Percentiles rank a stretch among this genome's conserved stretches.
Evolutionary conservation across 306 rosid species (phyloP).

Genomic region (Sesbania bispinosa): DNA sequence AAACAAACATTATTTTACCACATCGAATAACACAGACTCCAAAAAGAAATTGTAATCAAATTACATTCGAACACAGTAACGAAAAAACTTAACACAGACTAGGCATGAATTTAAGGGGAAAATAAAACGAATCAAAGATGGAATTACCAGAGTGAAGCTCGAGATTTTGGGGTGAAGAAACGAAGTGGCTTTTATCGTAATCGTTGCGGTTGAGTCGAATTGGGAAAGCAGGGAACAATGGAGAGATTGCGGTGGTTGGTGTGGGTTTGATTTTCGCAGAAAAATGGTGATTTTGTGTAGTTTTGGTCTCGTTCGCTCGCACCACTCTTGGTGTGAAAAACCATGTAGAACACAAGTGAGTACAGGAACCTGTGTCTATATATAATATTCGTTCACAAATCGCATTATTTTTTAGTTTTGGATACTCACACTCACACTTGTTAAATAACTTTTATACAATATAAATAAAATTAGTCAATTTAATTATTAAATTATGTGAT

Average conservation of each 20-base stretch:
- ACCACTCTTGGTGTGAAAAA: too few relatives aligned
- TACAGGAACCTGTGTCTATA: too few relatives aligned
- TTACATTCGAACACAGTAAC: neutral
- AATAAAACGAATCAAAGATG: slow-evolving; percentile 1
- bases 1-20: neutral
- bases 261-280: neutral
- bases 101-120: neutral
- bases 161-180: neutral
- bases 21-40: neutral
- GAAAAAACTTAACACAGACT: neutral
- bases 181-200: too few relatives aligned
- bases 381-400: too few relatives aligned
- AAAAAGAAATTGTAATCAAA: neutral
- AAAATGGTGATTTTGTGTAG: neutral
- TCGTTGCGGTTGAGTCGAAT: neutral
- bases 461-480: too few relatives aligned
- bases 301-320: too few relatives aligned
- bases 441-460: too few relatives aligned
- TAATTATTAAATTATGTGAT: too few relatives aligned
- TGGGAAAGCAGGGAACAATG: neutral
- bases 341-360: too few relatives aligned
- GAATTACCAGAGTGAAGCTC: slow-evolving; percentile 20
- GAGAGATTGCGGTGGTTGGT: neutral
- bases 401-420: too few relatives aligned
- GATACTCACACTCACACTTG: too few relatives aligned